Evolutionary conservation across 441 rosid genomes (phyloP).

Genomic region (Viola pubescens): DNA sequence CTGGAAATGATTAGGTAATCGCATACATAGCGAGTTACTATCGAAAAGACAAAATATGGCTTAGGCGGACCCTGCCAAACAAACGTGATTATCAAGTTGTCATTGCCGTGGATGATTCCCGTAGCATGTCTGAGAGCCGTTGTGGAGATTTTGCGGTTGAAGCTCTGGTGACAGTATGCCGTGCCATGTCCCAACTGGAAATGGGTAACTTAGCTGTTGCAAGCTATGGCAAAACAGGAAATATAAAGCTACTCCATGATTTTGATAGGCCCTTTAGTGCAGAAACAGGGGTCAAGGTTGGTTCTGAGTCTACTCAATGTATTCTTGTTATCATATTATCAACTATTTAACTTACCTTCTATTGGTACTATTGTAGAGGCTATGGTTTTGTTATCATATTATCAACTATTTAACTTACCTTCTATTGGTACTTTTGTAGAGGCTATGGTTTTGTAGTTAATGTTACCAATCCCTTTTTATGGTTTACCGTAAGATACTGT

Average conservation of each 20-base stretch:
- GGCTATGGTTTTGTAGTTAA: too few relatives aligned
- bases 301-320: constrained; percentile 10
- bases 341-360: too few relatives aligned
- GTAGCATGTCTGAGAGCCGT: constrained; percentile 85
- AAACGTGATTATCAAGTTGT: constrained; percentile 95
- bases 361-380: too few relatives aligned
- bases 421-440: too few relatives aligned
- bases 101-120: constrained; percentile 92
- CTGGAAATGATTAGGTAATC: constrained; percentile 43
- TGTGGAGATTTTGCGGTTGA: constrained; percentile 86
- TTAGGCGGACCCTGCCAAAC: constrained; percentile 89
- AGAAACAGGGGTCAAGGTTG: constrained; percentile 81
- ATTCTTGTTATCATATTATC: neutral
- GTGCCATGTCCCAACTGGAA: constrained; percentile 93
- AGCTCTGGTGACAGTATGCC: constrained; percentile 91
- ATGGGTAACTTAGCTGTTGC: constrained; percentile 91
- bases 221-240: constrained; percentile 89
- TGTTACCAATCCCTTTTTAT: too few relatives aligned
- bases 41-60: constrained; percentile 94
- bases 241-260: constrained; percentile 72
- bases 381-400: too few relatives aligned
- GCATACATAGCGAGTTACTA: constrained; percentile 96
- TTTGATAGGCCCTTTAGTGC: constrained; percentile 82
- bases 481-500: too few relatives aligned
- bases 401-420: too few relatives aligned